A percentile compares a stretch with the other conserved stretches of the same genome.
Conservation (phyloP, 1,284 basidiomycete species). For the Chondrostereum purpureum region DNA sequence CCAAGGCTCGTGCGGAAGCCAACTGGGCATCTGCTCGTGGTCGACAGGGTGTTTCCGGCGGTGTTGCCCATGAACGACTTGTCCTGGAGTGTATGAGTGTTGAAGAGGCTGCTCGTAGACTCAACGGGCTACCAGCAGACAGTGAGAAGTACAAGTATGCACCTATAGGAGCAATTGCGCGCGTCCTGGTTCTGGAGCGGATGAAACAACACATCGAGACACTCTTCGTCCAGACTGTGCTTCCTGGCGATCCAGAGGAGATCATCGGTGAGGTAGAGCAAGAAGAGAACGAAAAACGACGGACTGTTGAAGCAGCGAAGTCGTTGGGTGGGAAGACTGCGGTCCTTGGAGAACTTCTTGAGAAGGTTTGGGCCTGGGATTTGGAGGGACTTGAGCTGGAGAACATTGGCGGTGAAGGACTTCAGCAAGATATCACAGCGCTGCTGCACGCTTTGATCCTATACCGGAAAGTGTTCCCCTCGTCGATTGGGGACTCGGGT, state of each 20-base stretch:
- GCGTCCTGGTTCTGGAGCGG: slow-evolving; percentile 39
- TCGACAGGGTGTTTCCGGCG: slow-evolving; percentile 10
- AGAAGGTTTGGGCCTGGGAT: slow-evolving; percentile 39
- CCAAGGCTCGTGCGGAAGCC: slow-evolving; percentile 28
- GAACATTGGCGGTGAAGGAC: slow-evolving; percentile 14
- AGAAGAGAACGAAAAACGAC: slow-evolving; percentile 33
- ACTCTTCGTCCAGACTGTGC: slow-evolving; percentile 45
- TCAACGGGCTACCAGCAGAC: slow-evolving; percentile 17
- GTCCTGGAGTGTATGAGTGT: slow-evolving; percentile 46
- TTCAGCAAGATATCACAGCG: slow-evolving; percentile 38
- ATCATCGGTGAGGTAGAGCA: slow-evolving; percentile 16
- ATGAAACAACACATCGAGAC: slow-evolving; percentile 42
- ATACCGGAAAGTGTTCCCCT: slow-evolving; percentile 51
- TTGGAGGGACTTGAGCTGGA: slow-evolving; percentile 11
- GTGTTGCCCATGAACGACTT: slow-evolving; percentile 43
- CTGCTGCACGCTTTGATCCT: slow-evolving; percentile 51
- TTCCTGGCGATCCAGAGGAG: slow-evolving; percentile 15
- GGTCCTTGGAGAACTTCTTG: slow-evolving; percentile 46
- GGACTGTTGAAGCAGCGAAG: slow-evolving; percentile 45
- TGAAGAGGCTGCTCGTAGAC: slow-evolving; percentile 37
- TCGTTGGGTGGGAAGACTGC: slow-evolving; percentile 54
- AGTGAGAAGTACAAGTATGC: slow-evolving; percentile 17
- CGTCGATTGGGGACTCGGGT: slow-evolving; percentile 22
- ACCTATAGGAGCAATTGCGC: slow-evolving; percentile 46
- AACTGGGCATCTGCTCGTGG: slow-evolving; percentile 33